Percentiles rank a stretch among this genome's conserved stretches.
Evolutionary conservation across 1,284 basidiomycete genomes (phyloP).

Genomic region (Xerocomus cyaneibrunnescens): DNA sequence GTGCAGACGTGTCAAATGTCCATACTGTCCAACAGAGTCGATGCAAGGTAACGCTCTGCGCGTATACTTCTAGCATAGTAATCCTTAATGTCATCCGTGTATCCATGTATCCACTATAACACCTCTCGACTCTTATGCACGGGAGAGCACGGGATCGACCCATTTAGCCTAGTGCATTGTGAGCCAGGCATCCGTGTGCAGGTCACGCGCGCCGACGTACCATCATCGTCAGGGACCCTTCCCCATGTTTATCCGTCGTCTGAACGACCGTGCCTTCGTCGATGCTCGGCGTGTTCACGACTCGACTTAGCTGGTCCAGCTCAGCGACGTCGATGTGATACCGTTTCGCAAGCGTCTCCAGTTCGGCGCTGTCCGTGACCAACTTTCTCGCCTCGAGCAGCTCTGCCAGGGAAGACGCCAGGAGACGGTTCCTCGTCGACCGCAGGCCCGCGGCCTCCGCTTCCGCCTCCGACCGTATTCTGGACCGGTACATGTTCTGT

Average conservation of each 20-base stretch:
- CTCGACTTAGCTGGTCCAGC: constrained; percentile 56
- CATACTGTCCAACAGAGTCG: constrained; percentile 85
- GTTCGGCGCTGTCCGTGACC: constrained; percentile 27
- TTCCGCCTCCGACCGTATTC: constrained; percentile 54
- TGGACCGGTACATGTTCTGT: constrained; percentile 51
- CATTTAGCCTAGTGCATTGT: constrained; percentile 26
- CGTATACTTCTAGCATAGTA: constrained; percentile 64
- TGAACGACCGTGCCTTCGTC: constrained; percentile 49
- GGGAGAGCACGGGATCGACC: constrained; percentile 26
- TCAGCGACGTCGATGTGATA: constrained; percentile 59
- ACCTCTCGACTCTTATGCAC: not conserved
- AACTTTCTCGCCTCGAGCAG: constrained; percentile 70
- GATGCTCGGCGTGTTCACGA: constrained; percentile 73
- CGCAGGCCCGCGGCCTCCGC: constrained; percentile 48
- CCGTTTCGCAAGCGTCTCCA: constrained; percentile 50
- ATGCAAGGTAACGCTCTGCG: constrained; percentile 56
- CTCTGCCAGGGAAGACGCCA: constrained; percentile 54
- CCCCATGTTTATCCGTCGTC: constrained; percentile 54
- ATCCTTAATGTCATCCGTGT: not conserved
- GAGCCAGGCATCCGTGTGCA: not conserved
- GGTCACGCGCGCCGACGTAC: constrained; percentile 38
- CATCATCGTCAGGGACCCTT: constrained; percentile 58
- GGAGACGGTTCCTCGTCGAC: constrained; percentile 46
- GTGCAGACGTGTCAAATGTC: constrained; percentile 79
- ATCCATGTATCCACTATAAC: constrained; percentile 13